Conservation (phyloP, 306 rosid species). For the Vicia faba region DNA sequence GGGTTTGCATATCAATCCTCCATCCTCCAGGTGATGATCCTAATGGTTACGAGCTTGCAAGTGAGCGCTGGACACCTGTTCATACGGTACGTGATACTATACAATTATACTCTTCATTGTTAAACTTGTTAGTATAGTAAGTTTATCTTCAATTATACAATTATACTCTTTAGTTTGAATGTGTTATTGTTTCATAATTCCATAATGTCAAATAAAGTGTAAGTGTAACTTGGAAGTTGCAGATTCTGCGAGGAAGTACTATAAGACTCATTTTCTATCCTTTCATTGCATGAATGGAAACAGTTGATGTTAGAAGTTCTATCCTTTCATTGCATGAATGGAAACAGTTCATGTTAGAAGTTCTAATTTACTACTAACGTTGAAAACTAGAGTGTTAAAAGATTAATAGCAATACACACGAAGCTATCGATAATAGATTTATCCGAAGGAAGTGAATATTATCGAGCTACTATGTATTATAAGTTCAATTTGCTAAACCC, state of each 20-base stretch:
- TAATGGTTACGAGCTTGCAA: conserved; percentile 97
- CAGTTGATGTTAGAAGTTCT: conserved; percentile 11
- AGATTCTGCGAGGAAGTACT: conserved; percentile 13
- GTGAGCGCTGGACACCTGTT: conserved; percentile 99
- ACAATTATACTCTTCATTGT: not conserved
- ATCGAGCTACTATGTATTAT: not conserved
- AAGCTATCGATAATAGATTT: not conserved
- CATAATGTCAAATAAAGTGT: not conserved
- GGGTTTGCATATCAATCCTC: conserved; percentile 97
- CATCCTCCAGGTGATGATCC: conserved; percentile 99
- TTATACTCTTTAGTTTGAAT: not conserved
- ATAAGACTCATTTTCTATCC: not conserved
- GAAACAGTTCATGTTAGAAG: conserved; percentile 3
- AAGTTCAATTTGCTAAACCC: not conserved
- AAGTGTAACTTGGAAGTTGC: conserved; percentile 25
- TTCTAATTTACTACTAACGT: not conserved
- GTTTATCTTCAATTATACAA: not conserved
- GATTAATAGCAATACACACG: not conserved
- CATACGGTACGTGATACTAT: conserved; percentile 67
- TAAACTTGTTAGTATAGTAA: not conserved
- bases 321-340: conserved; percentile 21
- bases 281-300: conserved; percentile 13
- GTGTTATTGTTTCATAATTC: conserved; percentile 1
- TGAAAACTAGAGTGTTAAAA: conserved; percentile 5
- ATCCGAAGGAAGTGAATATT: conserved; percentile 1